phyloP scores from a whole-genome alignment of 106 monocot species.

The Xerophyta viscosa region DNA sequence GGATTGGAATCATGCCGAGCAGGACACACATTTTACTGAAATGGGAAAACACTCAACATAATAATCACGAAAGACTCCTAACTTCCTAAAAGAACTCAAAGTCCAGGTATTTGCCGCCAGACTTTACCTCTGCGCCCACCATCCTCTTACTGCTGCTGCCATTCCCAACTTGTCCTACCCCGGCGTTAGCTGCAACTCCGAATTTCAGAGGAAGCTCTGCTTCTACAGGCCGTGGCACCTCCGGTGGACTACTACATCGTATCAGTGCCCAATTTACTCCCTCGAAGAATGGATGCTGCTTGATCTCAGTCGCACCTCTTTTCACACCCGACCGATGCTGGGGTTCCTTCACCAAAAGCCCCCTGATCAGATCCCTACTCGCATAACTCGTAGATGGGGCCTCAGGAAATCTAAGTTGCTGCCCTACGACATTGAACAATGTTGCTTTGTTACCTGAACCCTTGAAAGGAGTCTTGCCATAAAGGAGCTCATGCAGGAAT shows the following conservation, averaged over 20 bases:
- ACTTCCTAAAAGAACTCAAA: constrained; percentile 56
- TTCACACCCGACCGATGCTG: constrained; percentile 47
- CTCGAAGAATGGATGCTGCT: constrained; percentile 53
- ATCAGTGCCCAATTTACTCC: constrained; percentile 57
- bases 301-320: constrained; percentile 50
- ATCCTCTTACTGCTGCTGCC: constrained; percentile 41
- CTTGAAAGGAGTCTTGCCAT: constrained; percentile 46
- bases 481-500: constrained; percentile 45
- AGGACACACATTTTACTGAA: background rate
- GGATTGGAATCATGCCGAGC: background rate
- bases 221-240: constrained; percentile 44
- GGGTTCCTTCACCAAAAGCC: constrained; percentile 38
- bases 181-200: constrained; percentile 13
- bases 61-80: background rate
- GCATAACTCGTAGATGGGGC: constrained; percentile 40
- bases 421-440: constrained; percentile 45
- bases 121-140: constrained; percentile 28
- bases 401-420: constrained; percentile 47
- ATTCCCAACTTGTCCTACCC: constrained; percentile 1
- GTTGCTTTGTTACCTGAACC: constrained; percentile 49
- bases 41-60: background rate
- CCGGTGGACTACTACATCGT: constrained; percentile 59
- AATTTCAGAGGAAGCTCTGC: constrained; percentile 23
- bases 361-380: constrained; percentile 41
- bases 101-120: constrained; percentile 53